Evolutionary conservation across 2,329 filamentous ascomycete genomes (phyloP).

Genomic region (Anisogramma anomala): DNA sequence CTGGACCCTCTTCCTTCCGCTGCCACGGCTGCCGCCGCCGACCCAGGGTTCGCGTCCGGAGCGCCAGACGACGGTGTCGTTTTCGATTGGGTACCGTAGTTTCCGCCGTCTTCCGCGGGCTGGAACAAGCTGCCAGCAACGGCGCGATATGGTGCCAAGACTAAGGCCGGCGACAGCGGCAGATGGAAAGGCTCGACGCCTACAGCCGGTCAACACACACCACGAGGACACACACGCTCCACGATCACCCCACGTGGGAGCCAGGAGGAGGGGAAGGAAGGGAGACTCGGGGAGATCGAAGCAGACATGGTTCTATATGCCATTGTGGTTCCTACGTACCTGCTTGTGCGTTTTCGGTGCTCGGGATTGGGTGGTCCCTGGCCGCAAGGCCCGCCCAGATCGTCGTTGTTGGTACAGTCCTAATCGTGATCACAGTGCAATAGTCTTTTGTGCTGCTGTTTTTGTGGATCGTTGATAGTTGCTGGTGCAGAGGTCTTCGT

Average conservation of each 20-base stretch:
- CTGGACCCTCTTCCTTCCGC: slow-evolving; percentile 5
- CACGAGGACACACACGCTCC: no score
- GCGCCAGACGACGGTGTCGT: slow-evolving; percentile 8
- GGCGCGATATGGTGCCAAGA: not conserved
- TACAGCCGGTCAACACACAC: no score
- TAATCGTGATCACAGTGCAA: no score
- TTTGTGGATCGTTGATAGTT: no score
- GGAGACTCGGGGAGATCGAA: no score
- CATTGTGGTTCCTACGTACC: not conserved
- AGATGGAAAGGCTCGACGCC: slow-evolving; percentile 2
- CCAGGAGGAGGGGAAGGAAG: no score
- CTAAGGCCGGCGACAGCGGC: slow-evolving; percentile 1
- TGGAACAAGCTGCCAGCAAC: slow-evolving; percentile 4
- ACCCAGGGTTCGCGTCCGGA: slow-evolving; percentile 4
- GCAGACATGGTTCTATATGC: no score
- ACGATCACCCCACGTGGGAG: no score
- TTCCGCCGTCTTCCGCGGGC: slow-evolving; percentile 7
- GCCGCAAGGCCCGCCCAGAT: slow-evolving; percentile 6
- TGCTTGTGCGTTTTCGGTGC: slow-evolving; percentile 5
- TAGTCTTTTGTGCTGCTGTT: no score
- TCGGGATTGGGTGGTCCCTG: slow-evolving; percentile 6
- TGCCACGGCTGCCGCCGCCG: slow-evolving; percentile 5
- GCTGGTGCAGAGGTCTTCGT: no score
- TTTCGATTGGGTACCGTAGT: slow-evolving; percentile 10
- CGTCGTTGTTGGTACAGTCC: slow-evolving; percentile 7